A percentile compares a stretch with the other conserved stretches of the same genome.
phyloP scores from a whole-genome alignment of 73 alveolate species.

The Uronychia binucleata region DNA sequence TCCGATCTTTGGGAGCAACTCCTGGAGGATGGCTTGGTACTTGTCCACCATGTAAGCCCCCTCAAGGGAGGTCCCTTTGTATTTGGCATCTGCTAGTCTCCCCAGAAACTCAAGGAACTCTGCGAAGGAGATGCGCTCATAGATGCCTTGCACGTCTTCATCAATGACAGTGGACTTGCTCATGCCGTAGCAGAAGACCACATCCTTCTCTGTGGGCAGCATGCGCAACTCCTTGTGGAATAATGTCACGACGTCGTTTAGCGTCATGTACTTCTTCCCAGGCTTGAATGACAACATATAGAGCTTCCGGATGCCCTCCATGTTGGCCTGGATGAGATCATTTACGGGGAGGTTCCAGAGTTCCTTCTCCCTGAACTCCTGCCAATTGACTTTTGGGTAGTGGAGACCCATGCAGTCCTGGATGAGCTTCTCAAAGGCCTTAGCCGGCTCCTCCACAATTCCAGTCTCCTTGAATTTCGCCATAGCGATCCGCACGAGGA shows the following conservation, averaged over 20 bases:
- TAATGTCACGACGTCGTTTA: slow-evolving; percentile 29
- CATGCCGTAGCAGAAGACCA: slow-evolving; percentile 26
- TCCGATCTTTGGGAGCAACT: not conserved
- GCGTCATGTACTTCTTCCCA: slow-evolving; percentile 43
- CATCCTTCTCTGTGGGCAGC: slow-evolving; percentile 5
- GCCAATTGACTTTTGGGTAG: slow-evolving; percentile 22
- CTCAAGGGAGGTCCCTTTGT: not conserved
- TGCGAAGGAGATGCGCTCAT: slow-evolving; percentile 15
- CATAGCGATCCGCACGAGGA: slow-evolving; percentile 63
- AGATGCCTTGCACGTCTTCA: slow-evolving; percentile 19
- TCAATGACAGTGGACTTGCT: slow-evolving; percentile 27
- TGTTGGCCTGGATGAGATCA: slow-evolving; percentile 38
- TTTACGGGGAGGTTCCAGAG: slow-evolving; percentile 42
- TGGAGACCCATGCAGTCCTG: slow-evolving; percentile 10
- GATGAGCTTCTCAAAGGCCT: slow-evolving; percentile 32
- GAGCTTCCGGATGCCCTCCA: slow-evolving; percentile 39
- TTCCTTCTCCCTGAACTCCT: slow-evolving; percentile 45
- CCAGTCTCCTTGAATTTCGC: slow-evolving; percentile 56
- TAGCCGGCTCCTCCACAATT: not conserved
- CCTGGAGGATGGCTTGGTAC: not conserved
- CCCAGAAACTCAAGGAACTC: slow-evolving; percentile 35
- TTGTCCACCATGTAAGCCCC: not conserved
- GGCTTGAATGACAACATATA: slow-evolving; percentile 33
- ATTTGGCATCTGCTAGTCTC: slow-evolving; percentile 7
- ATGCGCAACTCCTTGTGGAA: slow-evolving; percentile 33